Percentiles rank a stretch among this genome's conserved stretches.
Evolutionary conservation across 768 basidiomycete genomes (phyloP).

Genomic region (Suillus subaureus): DNA sequence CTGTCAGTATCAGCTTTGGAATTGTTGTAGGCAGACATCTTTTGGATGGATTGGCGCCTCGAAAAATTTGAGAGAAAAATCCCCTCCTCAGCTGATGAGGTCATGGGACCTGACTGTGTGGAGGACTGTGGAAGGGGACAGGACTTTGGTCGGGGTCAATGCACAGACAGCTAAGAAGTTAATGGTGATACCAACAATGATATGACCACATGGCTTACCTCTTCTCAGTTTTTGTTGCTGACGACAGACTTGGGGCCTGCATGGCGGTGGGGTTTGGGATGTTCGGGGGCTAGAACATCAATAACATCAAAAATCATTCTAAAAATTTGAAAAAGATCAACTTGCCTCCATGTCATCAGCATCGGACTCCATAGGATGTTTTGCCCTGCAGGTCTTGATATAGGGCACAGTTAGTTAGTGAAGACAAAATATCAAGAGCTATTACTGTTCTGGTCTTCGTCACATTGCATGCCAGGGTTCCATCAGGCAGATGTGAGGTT

Average conservation of each 20-base stretch:
- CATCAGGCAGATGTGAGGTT: too few relatives aligned
- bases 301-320: too few relatives aligned
- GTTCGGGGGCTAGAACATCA: too few relatives aligned
- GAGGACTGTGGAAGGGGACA: background rate
- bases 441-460: too few relatives aligned
- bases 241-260: background rate
- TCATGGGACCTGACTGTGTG: background rate
- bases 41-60: background rate
- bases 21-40: background rate
- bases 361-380: too few relatives aligned
- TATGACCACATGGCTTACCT: background rate
- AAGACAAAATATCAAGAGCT: too few relatives aligned
- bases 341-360: too few relatives aligned
- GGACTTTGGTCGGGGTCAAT: background rate
- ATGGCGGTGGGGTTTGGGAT: too few relatives aligned
- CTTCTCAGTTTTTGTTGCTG: background rate
- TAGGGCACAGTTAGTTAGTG: too few relatives aligned
- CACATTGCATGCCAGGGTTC: too few relatives aligned
- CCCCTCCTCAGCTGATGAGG: slow-evolving; percentile 1
- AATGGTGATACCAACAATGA: background rate
- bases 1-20: background rate
- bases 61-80: background rate
- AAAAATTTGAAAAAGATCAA: too few relatives aligned
- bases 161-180: background rate
- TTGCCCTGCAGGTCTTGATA: too few relatives aligned